Conservation (phyloP, 1,284 basidiomycete genomes). For the Ganoderma resinaceum region DNA sequence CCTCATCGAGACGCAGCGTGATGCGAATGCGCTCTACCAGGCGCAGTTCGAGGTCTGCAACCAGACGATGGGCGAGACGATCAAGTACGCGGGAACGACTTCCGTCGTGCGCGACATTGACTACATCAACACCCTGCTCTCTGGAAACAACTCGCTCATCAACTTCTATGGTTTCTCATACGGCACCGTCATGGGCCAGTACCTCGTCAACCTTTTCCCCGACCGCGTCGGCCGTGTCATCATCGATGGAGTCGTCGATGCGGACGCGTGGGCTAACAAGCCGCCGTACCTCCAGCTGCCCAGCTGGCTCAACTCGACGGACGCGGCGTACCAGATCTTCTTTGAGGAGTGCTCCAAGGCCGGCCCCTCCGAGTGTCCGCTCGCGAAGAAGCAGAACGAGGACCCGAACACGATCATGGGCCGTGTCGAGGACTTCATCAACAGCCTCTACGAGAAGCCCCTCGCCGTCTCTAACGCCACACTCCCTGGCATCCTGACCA, state of each 20-base stretch:
- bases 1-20: conserved; percentile 43
- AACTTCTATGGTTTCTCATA: conserved; percentile 38
- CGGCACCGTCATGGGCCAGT: conserved; percentile 37
- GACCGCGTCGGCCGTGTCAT: conserved; percentile 35
- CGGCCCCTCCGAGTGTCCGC: conserved; percentile 40
- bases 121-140: conserved; percentile 46
- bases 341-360: conserved; percentile 43
- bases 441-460: conserved; percentile 41
- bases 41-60: conserved; percentile 46
- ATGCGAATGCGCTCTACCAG: conserved; percentile 45
- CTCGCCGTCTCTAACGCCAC: conserved; percentile 39
- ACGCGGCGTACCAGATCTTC: conserved; percentile 43
- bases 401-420: conserved; percentile 36
- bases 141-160: conserved; percentile 48
- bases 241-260: conserved; percentile 38
- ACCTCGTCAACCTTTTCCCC: conserved; percentile 37
- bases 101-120: conserved; percentile 52
- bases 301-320: conserved; percentile 41
- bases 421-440: conserved; percentile 44
- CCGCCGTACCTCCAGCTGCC: conserved; percentile 42
- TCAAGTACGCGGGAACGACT: conserved; percentile 52
- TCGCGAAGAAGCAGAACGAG: conserved; percentile 37
- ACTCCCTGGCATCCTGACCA: conserved; percentile 44
- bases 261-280: conserved; percentile 39
- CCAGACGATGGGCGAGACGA: conserved; percentile 47